Conservation (phyloP, 495 filamentous ascomycete genomes). For the Penicillium pulvis region DNA sequence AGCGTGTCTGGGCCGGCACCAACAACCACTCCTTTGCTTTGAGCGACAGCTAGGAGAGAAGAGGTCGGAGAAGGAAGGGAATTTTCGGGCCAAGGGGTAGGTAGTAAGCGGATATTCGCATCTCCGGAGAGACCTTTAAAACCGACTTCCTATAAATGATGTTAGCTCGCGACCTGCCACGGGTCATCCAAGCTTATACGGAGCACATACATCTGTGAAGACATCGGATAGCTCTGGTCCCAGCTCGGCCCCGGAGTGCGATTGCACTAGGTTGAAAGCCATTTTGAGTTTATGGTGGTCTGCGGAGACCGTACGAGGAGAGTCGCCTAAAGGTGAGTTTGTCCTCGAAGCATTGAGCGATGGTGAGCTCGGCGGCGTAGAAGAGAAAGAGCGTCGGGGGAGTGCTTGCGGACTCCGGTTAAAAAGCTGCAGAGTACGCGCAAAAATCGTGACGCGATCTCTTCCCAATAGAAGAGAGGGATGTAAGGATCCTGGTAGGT, state of each 20-base stretch:
- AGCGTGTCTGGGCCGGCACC: conserved; percentile 83
- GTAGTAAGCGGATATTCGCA: conserved; percentile 75
- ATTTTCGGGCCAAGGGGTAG: conserved; percentile 74
- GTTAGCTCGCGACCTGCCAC: conserved; percentile 12
- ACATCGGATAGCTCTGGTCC: conserved; percentile 51
- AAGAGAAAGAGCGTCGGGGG: conserved; percentile 46
- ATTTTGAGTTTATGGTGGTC: conserved; percentile 55
- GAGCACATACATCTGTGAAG: conserved; percentile 46
- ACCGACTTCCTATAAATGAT: conserved; percentile 64
- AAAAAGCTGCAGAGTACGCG: conserved; percentile 42
- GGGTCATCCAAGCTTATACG: conserved; percentile 2
- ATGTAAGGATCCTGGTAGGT: conserved; percentile 11
- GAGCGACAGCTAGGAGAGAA: conserved; percentile 84
- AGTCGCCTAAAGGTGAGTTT: conserved; percentile 38
- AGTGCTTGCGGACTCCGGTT: conserved; percentile 44
- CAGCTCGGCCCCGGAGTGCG: conserved; percentile 31
- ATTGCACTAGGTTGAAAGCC: conserved; percentile 58
- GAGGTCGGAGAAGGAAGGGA: conserved; percentile 75
- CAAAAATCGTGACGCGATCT: conserved; percentile 39
- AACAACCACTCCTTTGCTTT: conserved; percentile 77
- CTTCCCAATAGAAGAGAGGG: conserved; percentile 30
- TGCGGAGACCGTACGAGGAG: conserved; percentile 41
- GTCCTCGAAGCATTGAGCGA: conserved; percentile 43
- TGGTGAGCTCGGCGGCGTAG: conserved; percentile 31
- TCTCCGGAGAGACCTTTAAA: conserved; percentile 82